phyloP scores from a whole-genome alignment of 768 basidiomycete species.

The Chalciporus piperatus region DNA sequence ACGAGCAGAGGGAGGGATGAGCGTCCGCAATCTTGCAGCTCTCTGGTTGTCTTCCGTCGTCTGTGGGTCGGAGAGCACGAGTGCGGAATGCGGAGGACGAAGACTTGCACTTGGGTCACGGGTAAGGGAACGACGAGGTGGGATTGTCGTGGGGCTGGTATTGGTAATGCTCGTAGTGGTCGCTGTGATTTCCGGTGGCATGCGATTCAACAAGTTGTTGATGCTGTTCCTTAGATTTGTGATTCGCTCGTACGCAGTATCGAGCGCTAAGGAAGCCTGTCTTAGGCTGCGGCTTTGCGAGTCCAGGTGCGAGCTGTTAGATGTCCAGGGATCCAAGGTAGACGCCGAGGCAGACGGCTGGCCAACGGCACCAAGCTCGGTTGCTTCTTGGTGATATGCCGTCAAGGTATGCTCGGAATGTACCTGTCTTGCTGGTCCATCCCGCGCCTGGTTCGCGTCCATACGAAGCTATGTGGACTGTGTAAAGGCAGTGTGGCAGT shows the following conservation, averaged over 20 bases:
- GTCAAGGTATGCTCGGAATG: slow-evolving; percentile 14
- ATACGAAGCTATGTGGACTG: slow-evolving; percentile 12
- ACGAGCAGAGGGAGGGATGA: slow-evolving; percentile 29
- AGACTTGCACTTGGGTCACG: slow-evolving; percentile 22
- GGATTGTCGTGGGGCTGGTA: slow-evolving; percentile 1
- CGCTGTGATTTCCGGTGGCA: slow-evolving; percentile 35
- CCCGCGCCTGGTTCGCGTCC: slow-evolving; percentile 15
- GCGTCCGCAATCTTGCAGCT: slow-evolving; percentile 27
- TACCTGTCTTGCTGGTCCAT: slow-evolving; percentile 7
- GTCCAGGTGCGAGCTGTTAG: slow-evolving; percentile 7
- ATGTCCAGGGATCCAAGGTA: slow-evolving; percentile 11
- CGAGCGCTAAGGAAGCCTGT: slow-evolving; percentile 51
- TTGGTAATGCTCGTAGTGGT: slow-evolving; percentile 3
- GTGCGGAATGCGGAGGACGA: slow-evolving; percentile 30
- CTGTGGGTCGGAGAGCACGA: slow-evolving; percentile 29
- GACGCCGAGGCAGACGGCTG: slow-evolving; percentile 7
- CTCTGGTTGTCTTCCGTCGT: slow-evolving; percentile 27
- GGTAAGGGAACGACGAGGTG: slow-evolving; percentile 6
- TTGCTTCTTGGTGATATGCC: slow-evolving; percentile 11
- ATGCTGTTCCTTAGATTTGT: slow-evolving; percentile 53
- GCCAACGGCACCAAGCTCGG: slow-evolving; percentile 7
- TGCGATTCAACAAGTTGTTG: slow-evolving; percentile 38
- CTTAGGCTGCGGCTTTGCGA: slow-evolving; percentile 40
- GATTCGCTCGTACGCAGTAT: slow-evolving; percentile 54
- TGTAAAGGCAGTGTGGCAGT: neutral